Evolutionary conservation across 257 asterid species (phyloP), one percentile per base, ranked within the genome.

Genomic region (Solanum etuberosum): DNA sequence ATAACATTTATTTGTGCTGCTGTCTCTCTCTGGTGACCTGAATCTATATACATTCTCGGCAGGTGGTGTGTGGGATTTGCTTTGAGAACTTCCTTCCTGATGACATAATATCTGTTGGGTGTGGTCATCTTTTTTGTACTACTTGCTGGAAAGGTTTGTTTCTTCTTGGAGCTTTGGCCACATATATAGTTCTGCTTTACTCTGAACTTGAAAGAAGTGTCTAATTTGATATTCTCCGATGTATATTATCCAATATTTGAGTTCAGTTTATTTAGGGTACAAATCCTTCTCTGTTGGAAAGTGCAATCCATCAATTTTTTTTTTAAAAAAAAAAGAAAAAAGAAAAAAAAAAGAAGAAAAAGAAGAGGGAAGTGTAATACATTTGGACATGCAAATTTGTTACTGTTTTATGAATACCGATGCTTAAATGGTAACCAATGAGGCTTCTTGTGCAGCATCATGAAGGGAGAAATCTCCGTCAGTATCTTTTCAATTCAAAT

Each of bases 31-130:
- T 1, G 68, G 68, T 78, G 85, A 10, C 43, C 85, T 32, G 37
- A 81, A 81, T 81, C 67, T 73, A 43, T 31, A 37, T 68, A 57
- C 76, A 43, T 38, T 88, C 87, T 89, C 40, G 72, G 90, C 91
- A 96, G 98, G 91, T 94, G 86, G 88, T 90, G 37, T 96, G 98
- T 74, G 96, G 96, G 83, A 97, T 97, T 91, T 97, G 99, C 89
- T 97, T 95, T 54, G 99, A 97, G 78, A 87, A 84, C 88, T 92
- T 83, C 90, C 20, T 91, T 16, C 37, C 35, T 77, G 88, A 90
- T 77, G 85, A 51, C 84, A 90, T 97, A 61, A 90, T 87, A 20
- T 88, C 96, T 31, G 94, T 89, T 65, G 92, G 93, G 9, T 97
- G 99, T 80, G 91, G 93, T 86, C 99, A 97, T 92, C 96, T 92